Base-by-base conservation (phyloP, 192 early-diverging fungal species). In the Fimicolochytrium jonesii region DNA sequence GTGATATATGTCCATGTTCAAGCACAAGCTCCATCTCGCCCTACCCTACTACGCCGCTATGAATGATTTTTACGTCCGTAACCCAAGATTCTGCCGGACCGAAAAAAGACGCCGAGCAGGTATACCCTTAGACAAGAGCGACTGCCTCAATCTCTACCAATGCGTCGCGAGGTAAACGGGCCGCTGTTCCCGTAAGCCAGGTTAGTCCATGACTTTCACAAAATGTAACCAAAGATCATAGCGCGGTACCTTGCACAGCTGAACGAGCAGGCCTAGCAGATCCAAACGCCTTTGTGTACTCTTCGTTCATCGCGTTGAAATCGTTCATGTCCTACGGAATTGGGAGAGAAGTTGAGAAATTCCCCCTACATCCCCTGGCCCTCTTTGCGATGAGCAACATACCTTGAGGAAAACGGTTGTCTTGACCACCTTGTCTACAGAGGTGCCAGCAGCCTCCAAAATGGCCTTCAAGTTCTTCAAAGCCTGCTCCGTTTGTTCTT, bases 371-470 rank as follows among this genome's bases (percentile, higher is more conserved):
- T n/a, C n/a, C n/a, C n/a, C n/a, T n/a, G n/a, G n/a, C n/a, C n/a
- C n/a, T n/a, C n/a, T n/a, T n/a, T n/a, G n/a, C n/a, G n/a, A n/a
- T n/a, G n/a, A n/a, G n/a, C n/a, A n/a, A n/a, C n/a, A n/a, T 43
- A 85, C 83, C 74, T 92, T 90, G 35, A 98, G 66, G 72, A 96
- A 98, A 45, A 95, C 94, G 18, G 94, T 96, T 23, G 93, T 94
- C 83, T 98, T 98, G 72, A 96, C 87, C 15, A 96, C 89, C 57
- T 90, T 84, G 39, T 89, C 80, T 30, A 96, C 81, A 6, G 71
- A 73, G 56, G 90, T 86, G 54, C 88, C 82, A 33, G 89, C 79
- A 10, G 85, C 90, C 68, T 88, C 80, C 30, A 98, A 79, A 47
- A 98, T 90, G 1, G 87, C 89, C 33, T 79, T 66, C 52, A 96